Conservation (phyloP, 208 protist genomes). For the Trypanosoma brucei region DNA sequence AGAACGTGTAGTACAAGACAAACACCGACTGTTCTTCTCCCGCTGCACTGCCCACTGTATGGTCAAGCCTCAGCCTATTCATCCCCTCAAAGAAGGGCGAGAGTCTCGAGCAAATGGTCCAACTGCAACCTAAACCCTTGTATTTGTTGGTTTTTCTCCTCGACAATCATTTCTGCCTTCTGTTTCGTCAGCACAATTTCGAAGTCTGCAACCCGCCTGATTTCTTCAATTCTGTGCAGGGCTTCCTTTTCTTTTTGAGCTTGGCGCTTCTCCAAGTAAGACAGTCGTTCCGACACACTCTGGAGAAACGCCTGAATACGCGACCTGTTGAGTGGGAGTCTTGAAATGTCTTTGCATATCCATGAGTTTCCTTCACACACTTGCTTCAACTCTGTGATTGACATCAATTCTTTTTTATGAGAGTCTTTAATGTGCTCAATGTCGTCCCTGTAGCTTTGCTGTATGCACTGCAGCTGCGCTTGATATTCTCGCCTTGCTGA, state of each 20-base stretch:
- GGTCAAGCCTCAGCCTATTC: constrained; percentile 7
- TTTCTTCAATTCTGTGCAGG: constrained; percentile 47
- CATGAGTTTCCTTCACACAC: constrained; percentile 4
- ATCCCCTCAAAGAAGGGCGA: constrained; percentile 15
- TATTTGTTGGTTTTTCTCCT: constrained; percentile 85
- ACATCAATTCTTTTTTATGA: constrained; percentile 37
- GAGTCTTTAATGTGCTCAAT: constrained; percentile 32
- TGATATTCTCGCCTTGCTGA: constrained; percentile 34
- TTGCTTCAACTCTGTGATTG: constrained; percentile 15
- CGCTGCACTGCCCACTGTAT: background rate
- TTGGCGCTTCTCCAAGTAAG: constrained; percentile 55
- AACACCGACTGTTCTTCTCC: background rate
- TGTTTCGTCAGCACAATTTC: constrained; percentile 55
- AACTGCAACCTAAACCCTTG: constrained; percentile 61
- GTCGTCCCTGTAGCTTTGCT: constrained; percentile 42
- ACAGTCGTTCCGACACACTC: constrained; percentile 51
- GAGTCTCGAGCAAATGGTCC: constrained; percentile 53
- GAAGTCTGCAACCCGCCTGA: constrained; percentile 52
- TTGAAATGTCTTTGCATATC: constrained; percentile 4
- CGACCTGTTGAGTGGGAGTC: constrained; percentile 1
- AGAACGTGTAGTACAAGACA: background rate
- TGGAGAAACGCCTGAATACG: constrained; percentile 33
- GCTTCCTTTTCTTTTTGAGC: constrained; percentile 56
- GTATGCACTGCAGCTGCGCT: constrained; percentile 32
- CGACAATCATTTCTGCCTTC: constrained; percentile 56